Conservation (phyloP, 257 asterid genomes). For the Rubia yunnanensis region DNA sequence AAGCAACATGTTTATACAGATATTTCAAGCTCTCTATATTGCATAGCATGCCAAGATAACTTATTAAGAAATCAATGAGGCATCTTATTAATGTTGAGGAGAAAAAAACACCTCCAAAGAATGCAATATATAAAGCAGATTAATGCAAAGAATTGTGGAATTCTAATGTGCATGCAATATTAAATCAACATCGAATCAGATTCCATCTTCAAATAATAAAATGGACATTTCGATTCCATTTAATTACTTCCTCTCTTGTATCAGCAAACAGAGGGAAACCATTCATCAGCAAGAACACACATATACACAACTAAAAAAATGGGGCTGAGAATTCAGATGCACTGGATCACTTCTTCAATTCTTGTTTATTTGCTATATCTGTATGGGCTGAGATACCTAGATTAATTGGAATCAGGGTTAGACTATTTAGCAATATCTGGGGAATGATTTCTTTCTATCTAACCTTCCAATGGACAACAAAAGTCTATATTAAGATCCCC, state of each 20-base stretch:
- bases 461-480: too few species aligned
- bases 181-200: not conserved
- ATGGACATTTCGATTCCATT: not conserved
- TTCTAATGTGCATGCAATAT: not conserved
- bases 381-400: too few species aligned
- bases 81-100: not conserved
- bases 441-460: too few species aligned
- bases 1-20: not conserved
- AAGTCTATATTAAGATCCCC: too few species aligned
- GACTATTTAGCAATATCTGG: too few species aligned
- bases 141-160: not conserved
- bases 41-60: not conserved
- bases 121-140: not conserved
- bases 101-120: not conserved
- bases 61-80: not conserved
- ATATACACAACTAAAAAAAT: too few species aligned
- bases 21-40: not conserved
- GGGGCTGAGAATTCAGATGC: too few species aligned
- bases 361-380: too few species aligned
- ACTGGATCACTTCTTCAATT: too few species aligned
- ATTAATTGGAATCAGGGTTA: too few species aligned
- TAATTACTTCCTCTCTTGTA: not conserved
- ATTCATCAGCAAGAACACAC: not conserved
- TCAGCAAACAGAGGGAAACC: not conserved
- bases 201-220: not conserved